A percentile compares a stretch with the other conserved stretches of the same genome.
These are phyloP conservation scores for Elsinoe batatas DNA, from an alignment of 2,329 filamentous ascomycete genomes.

Conservation along the genomic window DNA sequence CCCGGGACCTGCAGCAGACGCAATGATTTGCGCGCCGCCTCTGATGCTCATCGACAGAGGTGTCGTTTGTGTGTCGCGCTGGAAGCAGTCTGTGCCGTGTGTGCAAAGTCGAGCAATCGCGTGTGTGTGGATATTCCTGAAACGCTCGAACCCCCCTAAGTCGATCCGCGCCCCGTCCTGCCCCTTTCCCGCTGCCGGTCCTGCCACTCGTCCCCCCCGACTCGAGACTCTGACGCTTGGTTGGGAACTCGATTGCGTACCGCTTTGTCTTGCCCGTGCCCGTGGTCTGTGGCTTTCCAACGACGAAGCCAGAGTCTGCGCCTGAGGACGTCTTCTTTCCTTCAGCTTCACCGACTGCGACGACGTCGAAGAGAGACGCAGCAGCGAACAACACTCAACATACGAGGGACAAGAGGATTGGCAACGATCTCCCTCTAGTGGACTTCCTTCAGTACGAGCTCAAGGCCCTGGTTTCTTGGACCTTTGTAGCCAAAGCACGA, in stretches of 20 bases:
- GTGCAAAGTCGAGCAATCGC: conserved; percentile 6
- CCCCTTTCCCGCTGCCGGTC: conserved; percentile 1
- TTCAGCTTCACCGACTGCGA: background rate
- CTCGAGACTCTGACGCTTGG: background rate
- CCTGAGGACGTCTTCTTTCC: background rate
- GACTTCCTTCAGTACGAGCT: background rate
- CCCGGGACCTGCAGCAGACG: conserved; percentile 5
- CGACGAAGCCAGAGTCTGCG: background rate
- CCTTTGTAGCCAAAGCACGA: background rate
- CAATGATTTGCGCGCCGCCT: conserved; percentile 2
- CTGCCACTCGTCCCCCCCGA: background rate
- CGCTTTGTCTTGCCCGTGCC: conserved; percentile 9
- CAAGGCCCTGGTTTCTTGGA: background rate
- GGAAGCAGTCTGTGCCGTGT: background rate
- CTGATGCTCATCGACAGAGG: conserved; percentile 11
- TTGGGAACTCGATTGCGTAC: conserved; percentile 10
- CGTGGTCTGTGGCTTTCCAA: background rate
- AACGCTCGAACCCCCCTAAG: conserved; percentile 2
- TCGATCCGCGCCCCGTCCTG: background rate
- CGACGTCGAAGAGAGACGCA: background rate
- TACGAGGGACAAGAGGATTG: background rate
- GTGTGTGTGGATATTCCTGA: conserved; percentile 8
- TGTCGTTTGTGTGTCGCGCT: conserved; percentile 5
- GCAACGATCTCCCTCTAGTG: background rate
- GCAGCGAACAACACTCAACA: background rate